Conservation (phyloP, 2,329 filamentous ascomycete genomes). For the Harringtonia lauricola region DNA sequence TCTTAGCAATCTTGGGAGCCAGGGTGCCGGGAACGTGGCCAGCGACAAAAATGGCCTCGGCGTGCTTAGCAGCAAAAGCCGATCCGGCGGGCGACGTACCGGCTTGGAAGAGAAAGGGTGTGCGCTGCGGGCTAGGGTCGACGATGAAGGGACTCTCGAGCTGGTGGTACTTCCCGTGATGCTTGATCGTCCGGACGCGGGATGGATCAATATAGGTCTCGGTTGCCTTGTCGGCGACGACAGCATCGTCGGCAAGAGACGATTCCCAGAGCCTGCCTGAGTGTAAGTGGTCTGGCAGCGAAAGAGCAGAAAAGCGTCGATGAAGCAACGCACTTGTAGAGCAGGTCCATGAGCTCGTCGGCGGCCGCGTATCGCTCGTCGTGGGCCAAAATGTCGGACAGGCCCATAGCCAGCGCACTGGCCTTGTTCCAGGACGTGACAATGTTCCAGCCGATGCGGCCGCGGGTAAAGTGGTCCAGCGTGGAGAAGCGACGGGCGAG, state of each 20-base stretch:
- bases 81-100: conserved; percentile 11
- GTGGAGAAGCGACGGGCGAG: conserved; percentile 8
- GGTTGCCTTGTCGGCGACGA: conserved; percentile 1
- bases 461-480: conserved; percentile 9
- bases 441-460: conserved; percentile 13
- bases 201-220: conserved; percentile 2
- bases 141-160: background rate
- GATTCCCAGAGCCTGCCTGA: conserved; percentile 8
- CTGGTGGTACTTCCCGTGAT: conserved; percentile 4
- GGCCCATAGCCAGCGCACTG: conserved; percentile 9
- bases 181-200: conserved; percentile 5
- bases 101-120: conserved; percentile 12
- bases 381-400: conserved; percentile 8
- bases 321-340: conserved; percentile 10
- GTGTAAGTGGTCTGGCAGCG: no score
- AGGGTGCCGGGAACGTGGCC: background rate
- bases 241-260: conserved; percentile 5
- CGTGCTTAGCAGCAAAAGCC: conserved; percentile 12
- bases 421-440: conserved; percentile 12
- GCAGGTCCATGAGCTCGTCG: conserved; percentile 12
- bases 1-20: conserved; percentile 5
- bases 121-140: conserved; percentile 7
- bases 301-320: background rate
- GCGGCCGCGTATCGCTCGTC: conserved; percentile 12
- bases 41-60: conserved; percentile 8